A percentile compares a stretch with the other conserved stretches of the same genome.
Conservation (phyloP, 352 stramenopile species). For the Pythium chondricola region DNA sequence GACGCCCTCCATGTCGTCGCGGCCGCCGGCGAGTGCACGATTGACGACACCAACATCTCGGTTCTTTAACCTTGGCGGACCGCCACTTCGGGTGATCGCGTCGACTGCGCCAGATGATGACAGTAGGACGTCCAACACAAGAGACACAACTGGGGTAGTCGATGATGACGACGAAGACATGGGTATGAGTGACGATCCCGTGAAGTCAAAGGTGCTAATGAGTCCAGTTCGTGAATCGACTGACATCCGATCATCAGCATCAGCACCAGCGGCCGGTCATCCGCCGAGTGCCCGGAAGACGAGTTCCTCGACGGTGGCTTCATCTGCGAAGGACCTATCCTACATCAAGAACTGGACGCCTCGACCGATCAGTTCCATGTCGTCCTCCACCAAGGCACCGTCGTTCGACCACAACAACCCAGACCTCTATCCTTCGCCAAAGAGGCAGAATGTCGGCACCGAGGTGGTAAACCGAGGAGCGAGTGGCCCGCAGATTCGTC, state of each 20-base stretch:
- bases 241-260: background rate
- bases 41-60: constrained; percentile 32
- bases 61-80: constrained; percentile 40
- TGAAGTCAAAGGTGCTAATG: background rate
- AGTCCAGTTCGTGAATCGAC: constrained; percentile 10
- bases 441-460: constrained; percentile 31
- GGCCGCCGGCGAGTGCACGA: constrained; percentile 36
- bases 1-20: constrained; percentile 36
- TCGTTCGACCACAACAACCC: constrained; percentile 27
- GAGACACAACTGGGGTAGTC: constrained; percentile 22
- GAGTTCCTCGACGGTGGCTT: no score
- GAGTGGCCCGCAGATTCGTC: constrained; percentile 16
- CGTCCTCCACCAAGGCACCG: constrained; percentile 1
- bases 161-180: constrained; percentile 38
- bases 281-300: no score
- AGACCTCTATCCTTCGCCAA: constrained; percentile 35
- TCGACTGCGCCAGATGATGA: constrained; percentile 15
- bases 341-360: constrained; percentile 47
- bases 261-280: background rate
- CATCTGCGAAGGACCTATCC: constrained; percentile 20
- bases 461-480: constrained; percentile 20
- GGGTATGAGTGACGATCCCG: constrained; percentile 9
- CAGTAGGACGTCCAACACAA: background rate
- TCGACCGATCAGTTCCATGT: constrained; percentile 11
- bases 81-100: constrained; percentile 44